Base-by-base conservation (phyloP, 2,329 filamentous ascomycete species). In the Taxawa tesnikishii region DNA sequence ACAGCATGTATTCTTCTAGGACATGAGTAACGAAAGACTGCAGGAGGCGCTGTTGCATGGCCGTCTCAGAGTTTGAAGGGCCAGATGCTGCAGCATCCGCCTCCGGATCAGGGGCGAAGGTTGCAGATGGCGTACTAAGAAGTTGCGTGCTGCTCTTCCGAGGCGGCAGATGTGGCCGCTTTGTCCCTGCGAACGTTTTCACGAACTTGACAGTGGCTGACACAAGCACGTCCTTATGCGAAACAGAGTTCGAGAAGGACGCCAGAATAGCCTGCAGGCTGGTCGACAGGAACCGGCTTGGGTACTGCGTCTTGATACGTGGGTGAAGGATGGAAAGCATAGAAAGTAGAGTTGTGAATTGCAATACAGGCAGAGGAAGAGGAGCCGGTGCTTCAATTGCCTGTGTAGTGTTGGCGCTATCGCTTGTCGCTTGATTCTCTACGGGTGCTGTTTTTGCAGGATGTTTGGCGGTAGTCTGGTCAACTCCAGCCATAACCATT, bases 21-120 rank as follows among this genome's bases (percentile, higher is more conserved):
- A 87, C 59, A 48, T 82, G 80, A 0, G 79, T 83, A n/a, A 83
- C 65, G 51, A 90, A 87, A 2, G 77, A 75, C 47, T 83, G 77
- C 15, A 88, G 56, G 11, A 88, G 60, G 36, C 69, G 73, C 21
- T 63, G 63, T 46, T 79, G 72, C 38, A 85, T 60, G 6, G 65
- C 68, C 2, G 59, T 60, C 50, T 87, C 80, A 21, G 65, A 63
- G 5, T 50, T 47, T 6, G 57, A 60, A 5, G 60, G 56, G 1
- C 56, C 45, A 11, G 63, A 61, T 9, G 47, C 51, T 49, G 48
- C 47, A 14, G 38, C 33, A 38, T 68, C 61, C 1, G 50, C 63
- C 50, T 78, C 74, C 1, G 73, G 72, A 45, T 77, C 73, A 15
- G 68, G 67, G 4, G 69, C 65, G 8, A 44, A 39, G 4, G 49